phyloP scores from a whole-genome alignment of 225 moss, liverwort and hornwort species.

The Rhytidiadelphus loreus region DNA sequence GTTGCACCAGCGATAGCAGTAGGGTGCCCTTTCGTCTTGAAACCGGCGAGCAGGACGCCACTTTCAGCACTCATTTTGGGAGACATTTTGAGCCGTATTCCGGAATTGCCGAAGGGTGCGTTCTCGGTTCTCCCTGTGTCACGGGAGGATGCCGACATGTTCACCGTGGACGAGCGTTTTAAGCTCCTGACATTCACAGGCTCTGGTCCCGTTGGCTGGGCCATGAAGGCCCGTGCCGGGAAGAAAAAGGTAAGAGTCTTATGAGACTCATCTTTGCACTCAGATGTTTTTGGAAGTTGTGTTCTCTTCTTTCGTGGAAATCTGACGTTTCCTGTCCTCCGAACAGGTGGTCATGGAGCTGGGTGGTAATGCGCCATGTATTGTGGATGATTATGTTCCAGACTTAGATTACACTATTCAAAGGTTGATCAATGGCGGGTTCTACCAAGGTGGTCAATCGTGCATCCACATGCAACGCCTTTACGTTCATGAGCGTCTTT shows the following conservation, averaged over 20 bases:
- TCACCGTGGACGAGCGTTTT: conserved; percentile 77
- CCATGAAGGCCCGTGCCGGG: conserved; percentile 89
- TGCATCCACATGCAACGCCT: conserved; percentile 98
- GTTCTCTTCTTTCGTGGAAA: not conserved
- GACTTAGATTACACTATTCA: conserved; percentile 72
- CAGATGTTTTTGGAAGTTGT: not conserved
- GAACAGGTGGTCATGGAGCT: conserved; percentile 92
- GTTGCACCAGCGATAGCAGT: conserved; percentile 88
- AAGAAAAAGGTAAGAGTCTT: conserved; percentile 65
- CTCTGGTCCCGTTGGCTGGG: conserved; percentile 79
- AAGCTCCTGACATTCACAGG: conserved; percentile 91
- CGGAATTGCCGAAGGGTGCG: conserved; percentile 66
- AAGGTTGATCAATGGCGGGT: conserved; percentile 76
- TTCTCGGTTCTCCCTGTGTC: conserved; percentile 88
- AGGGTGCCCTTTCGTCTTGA: conserved; percentile 84
- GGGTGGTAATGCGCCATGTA: conserved; percentile 89
- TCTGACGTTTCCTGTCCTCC: not conserved
- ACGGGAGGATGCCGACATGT: conserved; percentile 73
- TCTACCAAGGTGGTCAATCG: conserved; percentile 89
- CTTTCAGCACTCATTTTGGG: conserved; percentile 72
- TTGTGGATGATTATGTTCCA: conserved; percentile 91
- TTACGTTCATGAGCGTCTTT: conserved; percentile 60
- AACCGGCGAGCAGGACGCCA: conserved; percentile 90
- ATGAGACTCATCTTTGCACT: not conserved
- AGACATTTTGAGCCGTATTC: conserved; percentile 53